phyloP scores from a whole-genome alignment of 306 rosid species.

The Cicer yamashitae region DNA sequence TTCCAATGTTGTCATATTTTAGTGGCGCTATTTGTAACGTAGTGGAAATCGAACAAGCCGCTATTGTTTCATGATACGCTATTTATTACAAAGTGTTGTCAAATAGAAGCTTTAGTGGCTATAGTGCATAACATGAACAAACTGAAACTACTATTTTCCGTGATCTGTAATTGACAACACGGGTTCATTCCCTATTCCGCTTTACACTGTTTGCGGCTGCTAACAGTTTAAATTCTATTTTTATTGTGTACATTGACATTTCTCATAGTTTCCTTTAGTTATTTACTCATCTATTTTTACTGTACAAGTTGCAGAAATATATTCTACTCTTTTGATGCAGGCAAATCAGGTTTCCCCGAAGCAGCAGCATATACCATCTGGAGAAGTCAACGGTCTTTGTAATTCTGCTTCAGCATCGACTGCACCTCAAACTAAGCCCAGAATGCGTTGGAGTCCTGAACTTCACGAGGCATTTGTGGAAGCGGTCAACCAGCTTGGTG shows the following conservation, averaged over 20 bases:
- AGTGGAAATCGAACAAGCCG: too few species aligned
- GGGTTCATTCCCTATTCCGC: constrained; percentile 1
- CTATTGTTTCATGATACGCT: too few species aligned
- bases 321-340: constrained; percentile 55
- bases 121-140: too few species aligned
- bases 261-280: constrained; percentile 31
- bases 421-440: constrained; percentile 65
- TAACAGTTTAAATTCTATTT: constrained; percentile 33
- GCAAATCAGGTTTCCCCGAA: constrained; percentile 51
- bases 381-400: constrained; percentile 52
- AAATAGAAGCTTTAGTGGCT: too few species aligned
- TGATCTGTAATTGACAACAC: too few species aligned
- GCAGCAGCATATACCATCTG: constrained; percentile 50
- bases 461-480: constrained; percentile 95
- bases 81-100: too few species aligned
- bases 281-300: constrained; percentile 11
- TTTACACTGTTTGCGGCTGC: not conserved
- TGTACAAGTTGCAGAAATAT: constrained; percentile 44
- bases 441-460: constrained; percentile 99
- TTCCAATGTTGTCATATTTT: not conserved
- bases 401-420: constrained; percentile 54
- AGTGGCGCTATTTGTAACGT: too few species aligned
- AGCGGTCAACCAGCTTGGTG: constrained; percentile 91
- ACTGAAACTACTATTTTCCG: too few species aligned
- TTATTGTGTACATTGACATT: constrained; percentile 24